Evolutionary conservation across 495 filamentous ascomycete species (phyloP).

Genomic region (Podospora sp.): DNA sequence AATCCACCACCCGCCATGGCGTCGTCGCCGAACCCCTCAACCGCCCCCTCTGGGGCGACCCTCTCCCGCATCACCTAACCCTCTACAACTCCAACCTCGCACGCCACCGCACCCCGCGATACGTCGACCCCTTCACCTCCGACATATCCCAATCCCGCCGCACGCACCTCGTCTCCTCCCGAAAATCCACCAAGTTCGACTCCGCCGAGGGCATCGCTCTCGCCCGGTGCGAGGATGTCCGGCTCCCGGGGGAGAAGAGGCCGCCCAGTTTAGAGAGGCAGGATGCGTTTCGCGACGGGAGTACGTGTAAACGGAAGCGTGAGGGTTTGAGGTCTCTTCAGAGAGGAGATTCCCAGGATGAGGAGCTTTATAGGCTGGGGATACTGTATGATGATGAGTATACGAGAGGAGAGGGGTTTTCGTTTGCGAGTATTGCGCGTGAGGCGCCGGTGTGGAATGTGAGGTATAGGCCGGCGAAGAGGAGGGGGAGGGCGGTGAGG

Average conservation of each 20-base stretch:
- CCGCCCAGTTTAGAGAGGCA: conserved; percentile 45
- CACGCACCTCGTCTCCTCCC: neutral
- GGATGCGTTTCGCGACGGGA: conserved; percentile 44
- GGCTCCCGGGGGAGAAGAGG: conserved; percentile 34
- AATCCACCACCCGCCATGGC: neutral
- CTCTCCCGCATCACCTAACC: conserved; percentile 26
- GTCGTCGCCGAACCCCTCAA: neutral
- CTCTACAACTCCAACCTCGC: conserved; percentile 14
- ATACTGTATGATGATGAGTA: conserved; percentile 46
- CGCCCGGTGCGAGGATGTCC: conserved; percentile 28
- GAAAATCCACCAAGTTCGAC: conserved; percentile 13
- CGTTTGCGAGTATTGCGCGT: conserved; percentile 37
- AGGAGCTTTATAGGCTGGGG: conserved; percentile 42
- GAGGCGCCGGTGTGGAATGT: conserved; percentile 32
- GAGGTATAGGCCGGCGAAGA: conserved; percentile 34
- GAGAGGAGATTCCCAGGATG: conserved; percentile 17
- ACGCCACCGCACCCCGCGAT: conserved; percentile 4
- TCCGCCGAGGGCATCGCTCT: conserved; percentile 35
- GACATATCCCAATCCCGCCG: neutral
- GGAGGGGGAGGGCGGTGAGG: conserved; percentile 19
- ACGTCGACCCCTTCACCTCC: neutral
- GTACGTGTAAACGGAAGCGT: conserved; percentile 9
- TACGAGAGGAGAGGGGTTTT: conserved; percentile 38
- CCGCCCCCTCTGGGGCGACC: conserved; percentile 7
- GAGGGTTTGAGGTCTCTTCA: neutral